Evolutionary conservation across 2,329 filamentous ascomycete species (phyloP), one percentile per base, ranked within the genome.

Genomic region (Stagonosporopsis chrysanthemi): DNA sequence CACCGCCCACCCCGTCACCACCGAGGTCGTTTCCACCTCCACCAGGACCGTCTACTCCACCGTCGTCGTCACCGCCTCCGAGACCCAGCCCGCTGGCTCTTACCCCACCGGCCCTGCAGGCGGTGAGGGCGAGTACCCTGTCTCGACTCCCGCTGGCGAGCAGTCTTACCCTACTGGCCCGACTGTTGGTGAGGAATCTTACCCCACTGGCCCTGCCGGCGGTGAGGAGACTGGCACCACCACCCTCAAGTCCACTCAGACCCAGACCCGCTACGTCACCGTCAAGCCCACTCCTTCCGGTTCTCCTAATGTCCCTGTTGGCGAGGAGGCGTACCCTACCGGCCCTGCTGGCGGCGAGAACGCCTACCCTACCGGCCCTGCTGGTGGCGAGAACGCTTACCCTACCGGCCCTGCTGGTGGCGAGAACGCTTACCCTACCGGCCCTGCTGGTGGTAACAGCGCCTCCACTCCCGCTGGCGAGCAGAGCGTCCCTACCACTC

Each of bases 1-100:
- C 48, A 80, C 68, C 60, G 80, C 76, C 60, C 81, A 79, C 67
- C 77, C 80, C 54, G 70, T 83, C 58, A 80, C 71, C 57, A 77
- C 73, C 31, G 64, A 74, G 65, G 62, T 74, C 52, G 58, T 59
- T 45, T 64, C 65, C 42, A 71, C 67, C 56, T 65, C 66, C 46
- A 77, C 73, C 53, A 63, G 67, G 52, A 75, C 72, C 47, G 48
- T 69, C 59, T 74, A 71, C 72, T 62, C 65, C 50, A 75, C 73
- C 44, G 58, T 74, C 49, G 56, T 73, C 55, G 33, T 71, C 49
- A 74, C 73, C 38, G 36, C 52, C 22, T 42, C 51, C 23, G 44
- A 42, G 40, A 49, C 45, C 4, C 17, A 57, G 54, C 52, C 52
- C 39, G 47, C 47, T 52, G 53, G 39, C 44, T 52, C 55, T 6